A percentile compares a stretch with the other conserved stretches of the same genome.
Conservation (phyloP, 768 basidiomycete genomes). For the Coprinopsis cinerea region DNA sequence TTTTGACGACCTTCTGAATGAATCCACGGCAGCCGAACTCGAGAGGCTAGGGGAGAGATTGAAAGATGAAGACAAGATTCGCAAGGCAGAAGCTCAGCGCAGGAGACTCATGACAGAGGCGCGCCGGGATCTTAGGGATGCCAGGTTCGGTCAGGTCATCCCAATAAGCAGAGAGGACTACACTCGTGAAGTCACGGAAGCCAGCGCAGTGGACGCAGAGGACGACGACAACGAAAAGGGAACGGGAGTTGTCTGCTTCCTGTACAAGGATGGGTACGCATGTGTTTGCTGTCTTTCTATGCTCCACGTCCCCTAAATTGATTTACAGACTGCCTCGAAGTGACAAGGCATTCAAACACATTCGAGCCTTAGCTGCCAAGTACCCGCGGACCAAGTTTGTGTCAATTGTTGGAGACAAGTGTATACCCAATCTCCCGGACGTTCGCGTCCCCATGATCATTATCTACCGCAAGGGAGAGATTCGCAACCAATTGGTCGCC, state of each 20-base stretch:
- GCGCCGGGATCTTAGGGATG: conserved; percentile 46
- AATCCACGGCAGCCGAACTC: conserved; percentile 58
- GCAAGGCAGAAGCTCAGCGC: conserved; percentile 47
- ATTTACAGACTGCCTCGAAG: conserved; percentile 66
- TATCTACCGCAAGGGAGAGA: conserved; percentile 88
- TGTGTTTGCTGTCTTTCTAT: background rate
- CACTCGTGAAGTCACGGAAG: conserved; percentile 91
- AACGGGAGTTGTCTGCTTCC: conserved; percentile 88
- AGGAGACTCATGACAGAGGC: conserved; percentile 64
- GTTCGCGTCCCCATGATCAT: conserved; percentile 87
- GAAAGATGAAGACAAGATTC: conserved; percentile 45
- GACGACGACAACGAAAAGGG: conserved; percentile 65
- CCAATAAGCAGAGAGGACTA: conserved; percentile 93
- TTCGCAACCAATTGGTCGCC: conserved; percentile 76
- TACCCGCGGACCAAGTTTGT: conserved; percentile 95
- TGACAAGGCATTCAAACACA: conserved; percentile 65
- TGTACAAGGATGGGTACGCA: conserved; percentile 92
- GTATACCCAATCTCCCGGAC: conserved; percentile 95
- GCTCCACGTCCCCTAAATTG: background rate
- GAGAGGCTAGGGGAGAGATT: conserved; percentile 68
- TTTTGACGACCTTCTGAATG: conserved; percentile 60
- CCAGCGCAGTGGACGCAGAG: conserved; percentile 65
- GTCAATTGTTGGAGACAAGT: conserved; percentile 90
- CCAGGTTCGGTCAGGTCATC: conserved; percentile 77
- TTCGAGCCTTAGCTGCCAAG: conserved; percentile 67